Conservation (phyloP, 164 flowering plant genomes). For the Buxus sempervirens region DNA sequence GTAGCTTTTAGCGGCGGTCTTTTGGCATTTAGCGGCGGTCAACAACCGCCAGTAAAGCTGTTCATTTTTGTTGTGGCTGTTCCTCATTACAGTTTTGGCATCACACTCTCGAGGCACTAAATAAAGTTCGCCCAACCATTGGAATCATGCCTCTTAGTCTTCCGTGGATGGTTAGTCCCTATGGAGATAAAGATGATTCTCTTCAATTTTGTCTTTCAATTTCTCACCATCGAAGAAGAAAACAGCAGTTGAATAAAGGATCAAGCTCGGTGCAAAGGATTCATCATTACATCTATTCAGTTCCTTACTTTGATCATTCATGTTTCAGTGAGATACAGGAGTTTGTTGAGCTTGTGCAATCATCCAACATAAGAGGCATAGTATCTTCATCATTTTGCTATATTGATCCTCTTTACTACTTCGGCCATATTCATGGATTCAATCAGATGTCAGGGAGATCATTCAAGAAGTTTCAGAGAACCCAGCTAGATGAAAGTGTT, state of each 20-base stretch:
- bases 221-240: conserved; percentile 10
- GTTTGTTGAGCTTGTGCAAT: conserved; percentile 59
- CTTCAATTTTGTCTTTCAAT: conserved; percentile 27
- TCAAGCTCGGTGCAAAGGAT: conserved; percentile 24
- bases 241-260: conserved; percentile 14
- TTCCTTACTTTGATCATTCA: conserved; percentile 83
- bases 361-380: conserved; percentile 60
- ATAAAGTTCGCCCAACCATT: conserved; percentile 63
- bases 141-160: conserved; percentile 95
- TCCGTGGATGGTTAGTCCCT: conserved; percentile 54
- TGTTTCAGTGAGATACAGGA: conserved; percentile 67
- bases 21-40: no score
- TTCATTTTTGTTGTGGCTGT: no score
- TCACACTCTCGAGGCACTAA: conserved; percentile 63
- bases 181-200: conserved; percentile 24
- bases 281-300: conserved; percentile 50
- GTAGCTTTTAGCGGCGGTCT: no score
- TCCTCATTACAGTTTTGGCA: conserved; percentile 78
- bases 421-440: conserved; percentile 44
- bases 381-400: conserved; percentile 63
- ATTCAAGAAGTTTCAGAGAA: conserved; percentile 19
- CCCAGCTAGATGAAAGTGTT: conserved; percentile 18
- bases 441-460: conserved; percentile 24
- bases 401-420: conserved; percentile 58
- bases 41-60: no score